Evolutionary conservation across 257 asterid species (phyloP), one percentile per base, ranked within the genome.

Genomic region (Prunella vulgaris): DNA sequence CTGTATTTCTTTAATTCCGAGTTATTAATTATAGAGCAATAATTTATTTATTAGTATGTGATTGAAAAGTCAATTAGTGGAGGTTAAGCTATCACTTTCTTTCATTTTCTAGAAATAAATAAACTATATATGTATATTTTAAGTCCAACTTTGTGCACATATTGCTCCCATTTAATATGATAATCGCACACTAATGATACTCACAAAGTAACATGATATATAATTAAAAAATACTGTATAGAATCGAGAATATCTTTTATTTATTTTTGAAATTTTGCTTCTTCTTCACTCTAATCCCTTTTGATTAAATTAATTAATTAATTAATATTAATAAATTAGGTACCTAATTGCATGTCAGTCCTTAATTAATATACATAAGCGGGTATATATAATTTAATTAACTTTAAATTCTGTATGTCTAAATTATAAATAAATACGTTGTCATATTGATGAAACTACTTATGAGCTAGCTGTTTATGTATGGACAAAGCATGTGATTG

Each of bases 391-490:
- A 27, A 37, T 0, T 32, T 37, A 37, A 9, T 46, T 46, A 28
- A 60, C 8, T 66, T 75, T 18, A 40, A 72, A 62, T 49, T 27
- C 6, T 54, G 52, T 62, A 9, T 9, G 51, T 2, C 14, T 8
- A 40, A 10, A 37, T 57, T 20, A 12, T 33, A 12, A 20, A 24
- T 49, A 30, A 20, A 24, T 49, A 30, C 60, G 57, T 37, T 63
- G 60, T 25, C 40, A 58, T 49, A 69, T 72, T 62, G 42, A 71
- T 27, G 69, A 64, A 68, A 71, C 14, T 58, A 57, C 53, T 46
- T 62, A 22, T 68, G 78, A 75, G 83, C 80, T 78, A 75, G 83
- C 80, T 78, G 81, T 71, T 69, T 32, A 30, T 66, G 60, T 15
- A 37, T 46, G 74, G 73, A n/a, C 80, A 70, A 12, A 67, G 76